Evolutionary conservation across 805 yeast genomes (phyloP).

Genomic region (Saccharomycopsis fermentans): DNA sequence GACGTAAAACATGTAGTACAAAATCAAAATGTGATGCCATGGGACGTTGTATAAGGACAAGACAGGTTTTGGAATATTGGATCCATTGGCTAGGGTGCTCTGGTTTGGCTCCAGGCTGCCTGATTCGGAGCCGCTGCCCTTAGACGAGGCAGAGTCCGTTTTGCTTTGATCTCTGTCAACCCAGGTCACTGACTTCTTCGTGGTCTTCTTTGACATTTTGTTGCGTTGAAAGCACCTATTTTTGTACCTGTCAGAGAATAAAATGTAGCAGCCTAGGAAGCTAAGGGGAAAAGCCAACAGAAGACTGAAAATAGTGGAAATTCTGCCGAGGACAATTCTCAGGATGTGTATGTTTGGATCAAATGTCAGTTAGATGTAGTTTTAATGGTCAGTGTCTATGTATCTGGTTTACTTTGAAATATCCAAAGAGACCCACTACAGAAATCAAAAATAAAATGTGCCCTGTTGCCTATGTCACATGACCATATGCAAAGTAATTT

Average conservation of each 20-base stretch:
- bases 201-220: neutral
- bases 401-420: no score
- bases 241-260: neutral
- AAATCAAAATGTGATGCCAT: slow-evolving; percentile 23
- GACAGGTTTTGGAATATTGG: neutral
- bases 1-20: slow-evolving; percentile 15
- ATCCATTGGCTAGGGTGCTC: neutral
- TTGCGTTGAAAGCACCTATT: neutral
- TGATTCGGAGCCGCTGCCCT: neutral
- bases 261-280: neutral
- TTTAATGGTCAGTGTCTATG: no score
- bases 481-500: neutral
- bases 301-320: no score
- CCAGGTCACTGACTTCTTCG: slow-evolving; percentile 18
- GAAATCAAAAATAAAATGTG: neutral
- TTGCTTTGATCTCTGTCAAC: slow-evolving; percentile 1
- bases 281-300: no score
- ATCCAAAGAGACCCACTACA: no score
- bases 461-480: neutral
- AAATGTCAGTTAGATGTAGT: no score
- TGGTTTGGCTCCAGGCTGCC: neutral
- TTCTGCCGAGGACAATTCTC: no score
- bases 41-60: slow-evolving; percentile 22
- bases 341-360: neutral
- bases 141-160: neutral